These are phyloP conservation scores for Termitomyces sp. DNA, from an alignment of 768 basidiomycete species.

Conservation along the genomic window DNA sequence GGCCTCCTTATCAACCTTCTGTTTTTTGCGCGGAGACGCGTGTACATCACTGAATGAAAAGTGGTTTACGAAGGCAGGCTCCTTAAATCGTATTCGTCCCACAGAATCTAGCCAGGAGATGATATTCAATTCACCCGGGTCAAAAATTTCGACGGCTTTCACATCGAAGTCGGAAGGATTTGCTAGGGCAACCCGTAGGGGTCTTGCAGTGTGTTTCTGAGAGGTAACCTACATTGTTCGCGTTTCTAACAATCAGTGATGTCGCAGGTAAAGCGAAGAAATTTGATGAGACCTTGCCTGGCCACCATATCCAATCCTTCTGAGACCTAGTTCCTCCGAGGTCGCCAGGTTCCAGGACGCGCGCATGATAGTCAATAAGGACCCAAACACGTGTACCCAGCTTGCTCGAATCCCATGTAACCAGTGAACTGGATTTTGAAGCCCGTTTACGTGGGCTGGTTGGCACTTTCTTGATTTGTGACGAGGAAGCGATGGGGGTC, in stretches of 20 bases:
- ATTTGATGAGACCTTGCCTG: slow-evolving; percentile 46
- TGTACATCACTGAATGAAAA: slow-evolving; percentile 4
- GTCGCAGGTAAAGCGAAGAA: slow-evolving; percentile 4
- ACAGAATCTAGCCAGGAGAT: slow-evolving; percentile 24
- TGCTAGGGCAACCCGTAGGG: slow-evolving; percentile 22
- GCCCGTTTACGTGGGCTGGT: slow-evolving; percentile 5
- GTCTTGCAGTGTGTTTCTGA: slow-evolving; percentile 6
- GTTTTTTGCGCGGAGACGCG: slow-evolving; percentile 42
- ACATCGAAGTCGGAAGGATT: slow-evolving; percentile 12
- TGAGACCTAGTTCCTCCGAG: slow-evolving; percentile 12
- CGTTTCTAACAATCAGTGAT: slow-evolving; percentile 3
- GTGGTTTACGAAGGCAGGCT: slow-evolving; percentile 26
- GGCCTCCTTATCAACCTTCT: slow-evolving; percentile 28
- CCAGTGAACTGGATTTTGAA: background rate
- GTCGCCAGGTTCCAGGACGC: slow-evolving; percentile 26
- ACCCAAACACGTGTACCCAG: slow-evolving; percentile 49
- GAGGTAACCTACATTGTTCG: slow-evolving; percentile 15
- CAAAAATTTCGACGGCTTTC: slow-evolving; percentile 26
- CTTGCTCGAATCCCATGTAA: slow-evolving; percentile 19
- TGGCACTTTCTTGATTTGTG: background rate
- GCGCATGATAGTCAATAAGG: slow-evolving; percentile 36
- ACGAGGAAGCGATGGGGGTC: background rate
- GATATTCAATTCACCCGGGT: slow-evolving; percentile 35
- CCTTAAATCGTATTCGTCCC: slow-evolving; percentile 38
- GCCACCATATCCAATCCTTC: slow-evolving; percentile 59